These are phyloP conservation scores for Leccinellum luteum DNA, from an alignment of 768 basidiomycete species.

Conservation along the genomic window DNA sequence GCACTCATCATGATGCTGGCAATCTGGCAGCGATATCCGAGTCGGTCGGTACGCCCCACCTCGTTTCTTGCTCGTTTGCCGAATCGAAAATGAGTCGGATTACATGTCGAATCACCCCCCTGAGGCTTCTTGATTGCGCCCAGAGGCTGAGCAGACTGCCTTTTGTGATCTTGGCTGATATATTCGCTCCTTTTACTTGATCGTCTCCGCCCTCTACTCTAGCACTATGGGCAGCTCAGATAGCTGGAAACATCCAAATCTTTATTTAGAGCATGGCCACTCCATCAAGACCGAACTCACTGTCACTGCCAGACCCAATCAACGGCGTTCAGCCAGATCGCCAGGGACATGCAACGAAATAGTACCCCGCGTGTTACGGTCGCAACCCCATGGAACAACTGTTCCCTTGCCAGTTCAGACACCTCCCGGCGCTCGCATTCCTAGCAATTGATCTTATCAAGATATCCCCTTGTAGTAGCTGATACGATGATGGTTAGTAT, in stretches of 20 bases:
- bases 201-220: neutral
- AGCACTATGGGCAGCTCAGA: neutral
- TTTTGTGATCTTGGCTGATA: neutral
- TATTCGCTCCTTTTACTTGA: neutral
- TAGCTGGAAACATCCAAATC: neutral
- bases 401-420: neutral
- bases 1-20: neutral
- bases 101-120: neutral
- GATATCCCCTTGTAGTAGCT: neutral
- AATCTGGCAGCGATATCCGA: neutral
- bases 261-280: neutral
- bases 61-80: neutral
- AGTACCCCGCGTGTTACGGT: neutral
- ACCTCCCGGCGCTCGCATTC: neutral
- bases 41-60: neutral
- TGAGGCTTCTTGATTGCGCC: neutral
- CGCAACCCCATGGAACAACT: neutral
- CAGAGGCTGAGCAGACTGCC: neutral
- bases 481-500: neutral
- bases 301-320: neutral
- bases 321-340: neutral
- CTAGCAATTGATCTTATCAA: neutral
- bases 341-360: neutral
- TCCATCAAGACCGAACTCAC: neutral
- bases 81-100: neutral